Evolutionary conservation across 208 protist genomes (phyloP).

Genomic region (Tritrichomonas musculus): DNA sequence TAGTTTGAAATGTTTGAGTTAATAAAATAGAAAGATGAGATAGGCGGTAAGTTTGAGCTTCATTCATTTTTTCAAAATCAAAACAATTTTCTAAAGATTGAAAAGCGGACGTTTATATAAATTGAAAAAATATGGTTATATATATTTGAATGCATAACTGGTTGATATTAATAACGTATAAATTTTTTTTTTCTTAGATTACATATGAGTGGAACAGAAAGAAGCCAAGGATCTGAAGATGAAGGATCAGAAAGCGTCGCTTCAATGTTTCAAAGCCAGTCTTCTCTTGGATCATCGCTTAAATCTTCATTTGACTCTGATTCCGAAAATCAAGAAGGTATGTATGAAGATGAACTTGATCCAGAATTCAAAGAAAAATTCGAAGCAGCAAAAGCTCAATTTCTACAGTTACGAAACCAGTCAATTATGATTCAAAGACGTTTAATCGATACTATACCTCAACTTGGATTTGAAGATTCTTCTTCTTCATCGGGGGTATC

Average conservation of each 20-base stretch:
- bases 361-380: constrained; percentile 23
- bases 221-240: too few species aligned
- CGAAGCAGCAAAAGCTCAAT: neutral
- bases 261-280: neutral
- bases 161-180: too few species aligned
- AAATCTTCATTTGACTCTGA: neutral
- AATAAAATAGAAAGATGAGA: too few species aligned
- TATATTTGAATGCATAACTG: too few species aligned
- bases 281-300: neutral
- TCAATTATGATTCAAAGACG: neutral
- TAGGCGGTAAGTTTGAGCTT: too few species aligned
- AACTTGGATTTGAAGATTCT: neutral
- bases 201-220: too few species aligned
- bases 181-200: too few species aligned
- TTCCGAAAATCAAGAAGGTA: neutral
- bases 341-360: neutral
- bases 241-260: neutral
- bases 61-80: too few species aligned
- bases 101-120: too few species aligned
- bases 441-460: neutral
- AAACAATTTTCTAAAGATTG: too few species aligned
- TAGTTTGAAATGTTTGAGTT: too few species aligned
- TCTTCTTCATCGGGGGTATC: neutral
- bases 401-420: neutral
- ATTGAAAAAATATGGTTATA: too few species aligned